Conservation (phyloP, 1,139 yeast genomes). For the Suhomyces taliae region DNA sequence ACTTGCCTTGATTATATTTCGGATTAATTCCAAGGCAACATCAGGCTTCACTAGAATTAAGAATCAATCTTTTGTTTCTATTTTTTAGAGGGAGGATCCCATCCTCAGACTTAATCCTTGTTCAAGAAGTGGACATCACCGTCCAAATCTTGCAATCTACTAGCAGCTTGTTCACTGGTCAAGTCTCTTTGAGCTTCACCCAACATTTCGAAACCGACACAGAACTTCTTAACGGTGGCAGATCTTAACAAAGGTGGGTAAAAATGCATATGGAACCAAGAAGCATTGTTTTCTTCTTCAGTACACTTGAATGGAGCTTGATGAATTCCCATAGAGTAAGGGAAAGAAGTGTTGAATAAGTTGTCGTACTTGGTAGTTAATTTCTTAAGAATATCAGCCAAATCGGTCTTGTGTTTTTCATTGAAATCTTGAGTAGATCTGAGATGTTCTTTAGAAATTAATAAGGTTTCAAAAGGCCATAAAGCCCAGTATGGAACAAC, state of each 20-base stretch:
- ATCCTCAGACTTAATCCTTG: background rate
- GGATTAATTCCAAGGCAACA: too few species aligned
- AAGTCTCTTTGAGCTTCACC: constrained; percentile 80
- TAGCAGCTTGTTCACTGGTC: constrained; percentile 76
- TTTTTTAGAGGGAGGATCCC: background rate
- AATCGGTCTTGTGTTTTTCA: constrained; percentile 50
- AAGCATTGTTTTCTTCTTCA: constrained; percentile 36
- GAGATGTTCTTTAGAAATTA: constrained; percentile 56
- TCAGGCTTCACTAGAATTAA: background rate
- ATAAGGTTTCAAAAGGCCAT: constrained; percentile 78
- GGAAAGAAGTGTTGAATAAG: constrained; percentile 67
- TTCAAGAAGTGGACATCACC: constrained; percentile 38
- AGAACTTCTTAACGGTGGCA: constrained; percentile 73
- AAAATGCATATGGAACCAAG: constrained; percentile 78
- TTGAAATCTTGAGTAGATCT: constrained; percentile 52
- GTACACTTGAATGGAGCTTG: constrained; percentile 60
- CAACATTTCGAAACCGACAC: constrained; percentile 76
- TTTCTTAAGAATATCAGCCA: constrained; percentile 54
- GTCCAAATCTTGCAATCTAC: constrained; percentile 47
- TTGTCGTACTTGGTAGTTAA: constrained; percentile 72
- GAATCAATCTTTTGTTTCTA: too few species aligned
- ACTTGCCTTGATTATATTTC: too few species aligned
- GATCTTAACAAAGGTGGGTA: constrained; percentile 76
- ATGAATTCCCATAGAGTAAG: constrained; percentile 81
- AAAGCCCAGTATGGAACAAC: constrained; percentile 83